Percentiles rank a stretch among this genome's conserved stretches.
Conservation (phyloP, 179 eudicot genomes). For the Spergularia azorica region DNA sequence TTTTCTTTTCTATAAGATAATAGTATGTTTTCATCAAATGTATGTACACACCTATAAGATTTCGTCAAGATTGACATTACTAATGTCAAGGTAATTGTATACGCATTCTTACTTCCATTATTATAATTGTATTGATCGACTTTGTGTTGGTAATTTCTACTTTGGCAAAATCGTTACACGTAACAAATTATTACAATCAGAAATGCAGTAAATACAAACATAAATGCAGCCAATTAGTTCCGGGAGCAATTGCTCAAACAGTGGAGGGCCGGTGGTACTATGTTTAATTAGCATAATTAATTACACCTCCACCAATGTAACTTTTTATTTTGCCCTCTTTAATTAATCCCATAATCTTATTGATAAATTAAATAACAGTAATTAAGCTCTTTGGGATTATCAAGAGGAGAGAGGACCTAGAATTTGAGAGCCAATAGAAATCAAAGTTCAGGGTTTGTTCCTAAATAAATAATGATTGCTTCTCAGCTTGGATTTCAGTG, state of each 20-base stretch:
- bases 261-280: slow-evolving; percentile 39
- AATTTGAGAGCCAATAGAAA: slow-evolving; percentile 34
- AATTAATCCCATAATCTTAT: slow-evolving; percentile 9
- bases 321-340: neutral
- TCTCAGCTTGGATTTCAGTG: slow-evolving; percentile 40
- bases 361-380: slow-evolving; percentile 17
- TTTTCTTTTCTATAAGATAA: no score
- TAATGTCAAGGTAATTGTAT: no score
- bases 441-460: slow-evolving; percentile 22
- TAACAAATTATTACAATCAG: no score
- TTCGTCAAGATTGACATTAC: no score
- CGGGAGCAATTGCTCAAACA: slow-evolving; percentile 27
- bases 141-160: no score
- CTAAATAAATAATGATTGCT: slow-evolving; percentile 18
- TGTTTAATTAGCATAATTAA: slow-evolving; percentile 11
- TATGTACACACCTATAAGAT: no score
- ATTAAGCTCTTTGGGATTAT: slow-evolving; percentile 42
- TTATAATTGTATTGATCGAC: no score
- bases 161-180: no score
- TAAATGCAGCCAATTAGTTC: no score
- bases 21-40: no score
- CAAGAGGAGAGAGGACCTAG: slow-evolving; percentile 29
- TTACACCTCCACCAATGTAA: slow-evolving; percentile 18
- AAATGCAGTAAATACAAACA: no score
- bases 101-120: neutral